Evolutionary conservation across 306 rosid species (phyloP).

Genomic region (Ceratonia siliqua): DNA sequence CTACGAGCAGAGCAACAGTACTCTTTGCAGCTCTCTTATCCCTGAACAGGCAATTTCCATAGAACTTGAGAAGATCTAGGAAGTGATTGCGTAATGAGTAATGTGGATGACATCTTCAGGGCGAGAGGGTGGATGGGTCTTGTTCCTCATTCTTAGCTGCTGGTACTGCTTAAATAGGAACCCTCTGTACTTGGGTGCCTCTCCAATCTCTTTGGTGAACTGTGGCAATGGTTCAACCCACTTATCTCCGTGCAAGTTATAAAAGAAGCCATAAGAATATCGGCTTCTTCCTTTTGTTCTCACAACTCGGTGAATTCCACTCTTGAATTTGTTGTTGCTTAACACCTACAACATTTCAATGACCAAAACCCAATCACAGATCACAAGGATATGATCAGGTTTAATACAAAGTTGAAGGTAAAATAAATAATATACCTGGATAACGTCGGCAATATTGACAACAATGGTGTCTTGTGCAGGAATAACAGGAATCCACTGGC

Average conservation of each 20-base stretch:
- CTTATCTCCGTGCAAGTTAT: conserved; percentile 44
- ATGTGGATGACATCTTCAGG: conserved; percentile 42
- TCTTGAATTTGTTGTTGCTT: conserved; percentile 47
- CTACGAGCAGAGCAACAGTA: too few relatives aligned
- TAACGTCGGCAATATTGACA: conserved; percentile 51
- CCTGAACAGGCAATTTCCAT: too few relatives aligned
- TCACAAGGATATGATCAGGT: too few relatives aligned
- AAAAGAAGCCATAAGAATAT: conserved; percentile 43
- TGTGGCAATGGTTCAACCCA: conserved; percentile 45
- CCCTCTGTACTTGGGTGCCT: conserved; percentile 45
- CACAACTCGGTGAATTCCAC: conserved; percentile 50
- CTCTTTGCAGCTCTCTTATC: too few relatives aligned
- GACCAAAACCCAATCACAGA: too few relatives aligned
- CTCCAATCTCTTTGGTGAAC: conserved; percentile 41
- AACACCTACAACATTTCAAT: conserved; percentile 34
- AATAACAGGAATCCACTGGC: conserved; percentile 47
- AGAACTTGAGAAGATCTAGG: too few relatives aligned
- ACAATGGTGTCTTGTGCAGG: conserved; percentile 53
- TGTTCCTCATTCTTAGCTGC: conserved; percentile 40
- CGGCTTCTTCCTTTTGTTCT: conserved; percentile 37
- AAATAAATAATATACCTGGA: conserved; percentile 39
- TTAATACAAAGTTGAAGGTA: too few relatives aligned
- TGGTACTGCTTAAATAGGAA: conserved; percentile 39
- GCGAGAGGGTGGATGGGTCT: conserved; percentile 43
- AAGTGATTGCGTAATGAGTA: conserved; percentile 38